Base-by-base conservation (phyloP, 768 basidiomycete species). In the Tricholoma flavovirens region DNA sequence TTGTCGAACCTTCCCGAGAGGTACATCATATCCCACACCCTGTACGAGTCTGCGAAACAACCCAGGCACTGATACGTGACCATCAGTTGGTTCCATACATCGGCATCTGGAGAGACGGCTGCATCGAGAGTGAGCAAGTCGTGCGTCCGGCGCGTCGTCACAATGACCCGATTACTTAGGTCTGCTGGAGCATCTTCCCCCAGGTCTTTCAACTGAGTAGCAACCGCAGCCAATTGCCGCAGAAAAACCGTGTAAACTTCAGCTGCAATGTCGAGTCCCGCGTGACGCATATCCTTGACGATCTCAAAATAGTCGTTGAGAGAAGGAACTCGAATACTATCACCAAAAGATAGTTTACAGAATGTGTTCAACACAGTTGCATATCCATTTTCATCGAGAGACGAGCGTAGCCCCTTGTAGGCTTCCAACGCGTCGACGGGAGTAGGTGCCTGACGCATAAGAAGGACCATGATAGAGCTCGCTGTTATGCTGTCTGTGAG, bases 71-170 rank as follows among this genome's bases (percentile, higher is more conserved):
- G 84, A 69, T 95, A 98, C 0, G 90, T 85, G 68, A 91, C 83
- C 88, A 97, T 91, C 58, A 97, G 73, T 63, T 90, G 83, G 66
- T 93, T 95, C 80, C 88, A 86, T 11, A 93, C 75, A 2, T 74
- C 69, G 8, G 74, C 66, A 49, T 93, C 87, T 2, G 91, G 87
- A 8, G 85, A 78, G 55, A 94, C 71, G n/a, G 82, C 78, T 12
- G 87, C 77, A 64, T 94, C 91, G 40, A 94, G 75, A n/a, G 83
- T 86, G 65, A 96, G 77, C 55, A 83, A 75, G 57, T 88, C 82
- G 67, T 95, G 91, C 7, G 86, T 77, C 8, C 84, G 81, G 21
- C 83, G 81, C 40, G 87, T 76, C n/a, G 77, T 72, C 4, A 64
- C 68, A 10, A 81, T 67, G 17, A 87, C 71, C 24, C 73, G 64